Evolutionary conservation across 345 rosid species (phyloP).

Genomic region (Eucalyptus cloeziana): DNA sequence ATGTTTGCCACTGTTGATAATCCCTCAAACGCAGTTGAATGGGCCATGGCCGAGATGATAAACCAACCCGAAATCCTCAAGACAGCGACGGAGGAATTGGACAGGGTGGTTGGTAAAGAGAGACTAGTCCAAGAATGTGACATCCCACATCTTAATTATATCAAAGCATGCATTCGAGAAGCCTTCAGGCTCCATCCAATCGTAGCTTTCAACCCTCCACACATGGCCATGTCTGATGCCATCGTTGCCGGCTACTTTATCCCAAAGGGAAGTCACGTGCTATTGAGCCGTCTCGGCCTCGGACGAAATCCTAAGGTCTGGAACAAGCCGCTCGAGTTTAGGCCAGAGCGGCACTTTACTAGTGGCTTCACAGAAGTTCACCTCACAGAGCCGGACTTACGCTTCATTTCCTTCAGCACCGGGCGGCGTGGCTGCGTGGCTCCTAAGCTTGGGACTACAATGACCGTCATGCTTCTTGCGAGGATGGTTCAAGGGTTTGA

Average conservation of each 20-base stretch:
- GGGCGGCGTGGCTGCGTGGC: conserved; percentile 34
- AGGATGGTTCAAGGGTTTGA: conserved; percentile 36
- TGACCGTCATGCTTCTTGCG: conserved; percentile 38
- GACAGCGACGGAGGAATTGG: conserved; percentile 26
- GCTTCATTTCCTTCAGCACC: conserved; percentile 37
- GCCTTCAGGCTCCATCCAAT: conserved; percentile 34
- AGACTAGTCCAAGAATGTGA: conserved; percentile 35
- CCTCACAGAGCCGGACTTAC: conserved; percentile 19
- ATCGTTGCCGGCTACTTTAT: conserved; percentile 22
- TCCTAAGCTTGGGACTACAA: conserved; percentile 17
- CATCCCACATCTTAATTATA: conserved; percentile 20
- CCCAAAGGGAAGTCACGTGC: conserved; percentile 29
- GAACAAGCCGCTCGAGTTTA: background rate
- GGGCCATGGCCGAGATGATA: conserved; percentile 38
- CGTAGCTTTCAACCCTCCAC: conserved; percentile 29
- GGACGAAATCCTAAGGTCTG: conserved; percentile 25
- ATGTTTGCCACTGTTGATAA: conserved; percentile 20
- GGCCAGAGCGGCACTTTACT: conserved; percentile 6
- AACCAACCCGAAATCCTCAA: conserved; percentile 21
- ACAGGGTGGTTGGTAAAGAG: conserved; percentile 23
- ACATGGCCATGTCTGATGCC: conserved; percentile 17
- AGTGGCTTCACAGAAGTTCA: background rate
- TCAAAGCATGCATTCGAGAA: conserved; percentile 23
- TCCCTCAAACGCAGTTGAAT: conserved; percentile 32
- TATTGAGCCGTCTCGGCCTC: conserved; percentile 26